These are phyloP conservation scores for Drechslerella dactyloides DNA, from an alignment of 2,329 filamentous ascomycete species.

Conservation along the genomic window DNA sequence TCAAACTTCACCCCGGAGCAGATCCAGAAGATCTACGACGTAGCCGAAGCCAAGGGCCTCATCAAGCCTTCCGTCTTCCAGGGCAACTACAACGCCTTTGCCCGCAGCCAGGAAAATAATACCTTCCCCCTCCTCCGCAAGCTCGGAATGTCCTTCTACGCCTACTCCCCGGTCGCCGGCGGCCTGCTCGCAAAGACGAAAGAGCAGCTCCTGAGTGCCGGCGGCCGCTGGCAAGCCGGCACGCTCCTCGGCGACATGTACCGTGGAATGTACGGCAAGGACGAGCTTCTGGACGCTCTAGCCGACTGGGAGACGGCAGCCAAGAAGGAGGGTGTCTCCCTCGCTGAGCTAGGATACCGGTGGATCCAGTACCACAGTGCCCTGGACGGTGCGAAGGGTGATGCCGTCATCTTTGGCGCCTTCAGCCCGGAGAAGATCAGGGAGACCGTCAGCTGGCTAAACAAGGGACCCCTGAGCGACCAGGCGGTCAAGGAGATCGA, in stretches of 20 bases:
- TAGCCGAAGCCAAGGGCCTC: constrained; percentile 79
- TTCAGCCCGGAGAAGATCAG: constrained; percentile 66
- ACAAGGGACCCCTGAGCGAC: constrained; percentile 75
- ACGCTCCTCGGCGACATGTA: constrained; percentile 32
- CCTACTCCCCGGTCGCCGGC: constrained; percentile 82
- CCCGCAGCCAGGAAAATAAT: constrained; percentile 75
- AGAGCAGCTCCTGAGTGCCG: constrained; percentile 28
- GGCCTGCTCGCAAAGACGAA: constrained; percentile 69
- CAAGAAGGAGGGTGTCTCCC: constrained; percentile 70
- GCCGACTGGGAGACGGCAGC: constrained; percentile 54
- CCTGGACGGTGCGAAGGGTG: constrained; percentile 61
- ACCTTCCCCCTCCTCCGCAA: constrained; percentile 76
- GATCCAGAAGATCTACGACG: constrained; percentile 81
- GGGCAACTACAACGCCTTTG: constrained; percentile 85
- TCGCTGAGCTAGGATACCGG: constrained; percentile 75
- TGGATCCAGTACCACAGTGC: constrained; percentile 74
- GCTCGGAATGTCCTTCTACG: constrained; percentile 78
- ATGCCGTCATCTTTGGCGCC: constrained; percentile 68
- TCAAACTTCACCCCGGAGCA: constrained; percentile 87
- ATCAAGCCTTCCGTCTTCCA: constrained; percentile 84
- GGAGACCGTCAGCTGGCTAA: constrained; percentile 65
- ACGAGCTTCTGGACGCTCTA: constrained; percentile 19
- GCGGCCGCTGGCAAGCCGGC: constrained; percentile 26
- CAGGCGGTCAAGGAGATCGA: constrained; percentile 78
- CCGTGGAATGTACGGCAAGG: constrained; percentile 38